phyloP scores from a whole-genome alignment of 2,329 filamentous ascomycete species.

The Calonectria henricotiae region DNA sequence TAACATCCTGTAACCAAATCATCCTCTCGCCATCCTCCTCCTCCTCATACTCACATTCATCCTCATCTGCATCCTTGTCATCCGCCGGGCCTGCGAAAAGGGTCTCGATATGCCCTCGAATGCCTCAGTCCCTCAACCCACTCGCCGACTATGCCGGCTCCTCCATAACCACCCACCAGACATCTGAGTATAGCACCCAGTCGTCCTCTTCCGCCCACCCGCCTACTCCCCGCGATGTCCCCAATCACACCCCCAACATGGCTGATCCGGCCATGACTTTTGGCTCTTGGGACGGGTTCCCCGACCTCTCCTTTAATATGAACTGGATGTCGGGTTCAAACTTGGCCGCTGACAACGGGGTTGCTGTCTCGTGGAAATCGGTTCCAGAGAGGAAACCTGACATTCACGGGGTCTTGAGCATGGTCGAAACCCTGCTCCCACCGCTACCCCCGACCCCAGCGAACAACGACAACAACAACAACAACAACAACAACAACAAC shows the following conservation, averaged over 20 bases:
- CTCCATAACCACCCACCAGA: neutral
- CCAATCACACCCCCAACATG: neutral
- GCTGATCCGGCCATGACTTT: neutral
- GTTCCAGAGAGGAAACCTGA: neutral
- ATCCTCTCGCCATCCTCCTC: constrained; percentile 4
- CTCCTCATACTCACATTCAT: neutral
- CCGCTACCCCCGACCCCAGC: neutral
- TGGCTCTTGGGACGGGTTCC: neutral
- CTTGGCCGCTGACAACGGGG: neutral
- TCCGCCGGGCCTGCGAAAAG: neutral
- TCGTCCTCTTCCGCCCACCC: constrained; percentile 13
- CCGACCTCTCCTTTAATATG: neutral
- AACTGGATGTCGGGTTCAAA: neutral
- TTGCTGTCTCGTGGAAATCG: constrained; percentile 3
- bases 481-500: neutral
- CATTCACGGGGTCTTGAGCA: neutral
- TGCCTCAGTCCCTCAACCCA: neutral
- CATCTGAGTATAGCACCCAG: constrained; percentile 10
- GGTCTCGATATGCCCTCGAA: constrained; percentile 21
- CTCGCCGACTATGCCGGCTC: constrained; percentile 8
- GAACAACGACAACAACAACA: neutral
- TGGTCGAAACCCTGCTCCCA: neutral
- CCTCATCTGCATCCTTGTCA: neutral
- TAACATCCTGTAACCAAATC: constrained; percentile 14
- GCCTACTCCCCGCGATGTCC: neutral